phyloP scores from a whole-genome alignment of 192 early-diverging fungal genomes.

The Entomortierella parvispora region DNA sequence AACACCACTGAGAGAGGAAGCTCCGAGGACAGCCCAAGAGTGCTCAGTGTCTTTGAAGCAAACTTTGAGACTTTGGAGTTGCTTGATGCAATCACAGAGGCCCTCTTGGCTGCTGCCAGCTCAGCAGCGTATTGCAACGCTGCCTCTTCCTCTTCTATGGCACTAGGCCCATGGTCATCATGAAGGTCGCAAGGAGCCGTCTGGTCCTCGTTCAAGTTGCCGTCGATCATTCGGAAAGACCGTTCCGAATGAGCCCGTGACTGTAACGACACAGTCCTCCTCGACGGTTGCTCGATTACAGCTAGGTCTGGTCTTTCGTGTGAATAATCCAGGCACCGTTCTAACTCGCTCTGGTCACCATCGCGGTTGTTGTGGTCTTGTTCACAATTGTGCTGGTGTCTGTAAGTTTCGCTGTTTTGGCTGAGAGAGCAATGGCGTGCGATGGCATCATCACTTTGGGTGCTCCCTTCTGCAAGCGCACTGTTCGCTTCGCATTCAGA shows the following conservation, averaged over 20 bases:
- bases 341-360: background rate
- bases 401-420: background rate
- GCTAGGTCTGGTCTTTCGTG: background rate
- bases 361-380: background rate
- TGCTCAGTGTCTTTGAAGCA: background rate
- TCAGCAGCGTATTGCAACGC: conserved; percentile 23
- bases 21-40: background rate
- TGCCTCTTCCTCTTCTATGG: conserved; percentile 28
- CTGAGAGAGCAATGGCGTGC: conserved; percentile 20
- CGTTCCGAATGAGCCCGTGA: background rate
- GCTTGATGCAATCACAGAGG: background rate
- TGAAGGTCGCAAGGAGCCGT: background rate
- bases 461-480: no score
- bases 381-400: background rate
- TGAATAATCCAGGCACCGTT: no score
- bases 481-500: no score
- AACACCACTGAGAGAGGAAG: no score
- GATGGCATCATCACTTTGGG: conserved; percentile 43
- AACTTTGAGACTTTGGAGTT: no score
- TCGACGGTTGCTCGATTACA: background rate
- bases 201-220: background rate
- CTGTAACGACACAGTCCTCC: background rate
- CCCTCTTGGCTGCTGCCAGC: conserved; percentile 3
- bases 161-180: conserved; percentile 20
- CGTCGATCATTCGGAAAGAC: background rate